Conservation (phyloP, 2,329 filamentous ascomycete genomes). For the Clonostachys byssicola region DNA sequence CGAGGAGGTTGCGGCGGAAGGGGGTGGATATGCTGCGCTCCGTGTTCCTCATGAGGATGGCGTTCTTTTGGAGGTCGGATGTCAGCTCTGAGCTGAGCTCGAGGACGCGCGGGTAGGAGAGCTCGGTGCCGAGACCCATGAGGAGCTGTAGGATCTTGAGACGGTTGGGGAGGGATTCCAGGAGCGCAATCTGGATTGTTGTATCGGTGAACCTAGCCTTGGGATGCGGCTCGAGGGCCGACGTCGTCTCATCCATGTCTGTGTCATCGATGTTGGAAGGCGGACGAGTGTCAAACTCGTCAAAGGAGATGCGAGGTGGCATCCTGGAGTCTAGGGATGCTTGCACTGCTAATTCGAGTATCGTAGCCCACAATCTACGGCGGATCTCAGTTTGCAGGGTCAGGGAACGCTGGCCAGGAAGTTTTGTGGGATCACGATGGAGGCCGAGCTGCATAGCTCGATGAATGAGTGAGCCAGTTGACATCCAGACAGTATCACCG, state of each 20-base stretch:
- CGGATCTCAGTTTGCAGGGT: conserved; percentile 26
- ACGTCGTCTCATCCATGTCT: conserved; percentile 11
- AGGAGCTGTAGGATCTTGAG: conserved; percentile 25
- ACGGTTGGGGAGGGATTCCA: conserved; percentile 26
- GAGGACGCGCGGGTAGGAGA: conserved; percentile 26
- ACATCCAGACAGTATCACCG: conserved; percentile 34
- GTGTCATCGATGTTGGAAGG: conserved; percentile 29
- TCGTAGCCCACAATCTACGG: conserved; percentile 36
- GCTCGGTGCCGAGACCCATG: conserved; percentile 21
- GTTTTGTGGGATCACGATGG: conserved; percentile 33
- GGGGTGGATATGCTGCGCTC: conserved; percentile 9
- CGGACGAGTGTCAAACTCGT: conserved; percentile 31
- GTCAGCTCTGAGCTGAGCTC: conserved; percentile 23
- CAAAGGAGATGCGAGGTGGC: conserved; percentile 28
- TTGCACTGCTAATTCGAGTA: conserved; percentile 32
- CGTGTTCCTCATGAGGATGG: too few species aligned
- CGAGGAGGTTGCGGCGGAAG: conserved; percentile 43
- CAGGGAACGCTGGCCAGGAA: conserved; percentile 24
- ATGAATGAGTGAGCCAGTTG: conserved; percentile 31
- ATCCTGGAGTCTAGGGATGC: conserved; percentile 30
- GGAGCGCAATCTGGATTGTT: conserved; percentile 26
- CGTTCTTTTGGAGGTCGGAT: conserved; percentile 7
- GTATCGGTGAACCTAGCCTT: conserved; percentile 15
- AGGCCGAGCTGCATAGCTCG: conserved; percentile 39
- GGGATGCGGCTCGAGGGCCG: conserved; percentile 3